Base-by-base conservation (phyloP, 306 rosid genomes). In the Morella rubra region DNA sequence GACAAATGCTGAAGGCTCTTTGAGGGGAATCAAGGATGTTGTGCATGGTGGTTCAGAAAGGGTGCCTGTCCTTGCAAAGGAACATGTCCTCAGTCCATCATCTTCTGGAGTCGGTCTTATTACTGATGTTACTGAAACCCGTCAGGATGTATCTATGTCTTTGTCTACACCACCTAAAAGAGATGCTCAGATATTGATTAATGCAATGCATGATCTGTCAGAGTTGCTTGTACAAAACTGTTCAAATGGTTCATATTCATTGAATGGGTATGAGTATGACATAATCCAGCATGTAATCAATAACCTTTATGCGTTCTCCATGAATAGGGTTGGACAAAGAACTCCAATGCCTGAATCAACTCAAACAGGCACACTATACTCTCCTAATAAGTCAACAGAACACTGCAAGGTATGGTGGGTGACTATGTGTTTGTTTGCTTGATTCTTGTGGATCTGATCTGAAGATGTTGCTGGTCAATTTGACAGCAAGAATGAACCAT, bases 181-280 rank as follows among this genome's bases (percentile, higher is more conserved):
- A 32, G 88, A 86, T 85, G 83, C 73, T 54, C 73, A 73, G 47
- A 68, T 10, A 52, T 50, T 87, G 77, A 73, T 91, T 69, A 66
- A 73, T 54, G 69, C 84, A 72, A 87, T 89, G 84, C 88, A 74
- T 78, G 80, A 58, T 83, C 85, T 91, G 78, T 89, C 92, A 72
- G 86, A 87, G 72, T 74, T 81, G 80, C 89, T 89, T 74, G 84
- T 85, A 71, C 84, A 86, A 76, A 81, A 83, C 14, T 67, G 77
- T 70, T 64, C 76, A 37, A 71, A 77, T 62, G 82, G 81, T 70
- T 68, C 69, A 47, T 77, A 79, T 73, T 80, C 88, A 73, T 62
- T 53, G 73, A 50, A 74, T 56, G 85, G 80, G 37, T 77, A 85
- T 65, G 85, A 80, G 69, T 44, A 4, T 69, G 82, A 81, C 77